phyloP scores from a whole-genome alignment of 1,284 basidiomycete genomes.

The Omphalotus olearius region DNA sequence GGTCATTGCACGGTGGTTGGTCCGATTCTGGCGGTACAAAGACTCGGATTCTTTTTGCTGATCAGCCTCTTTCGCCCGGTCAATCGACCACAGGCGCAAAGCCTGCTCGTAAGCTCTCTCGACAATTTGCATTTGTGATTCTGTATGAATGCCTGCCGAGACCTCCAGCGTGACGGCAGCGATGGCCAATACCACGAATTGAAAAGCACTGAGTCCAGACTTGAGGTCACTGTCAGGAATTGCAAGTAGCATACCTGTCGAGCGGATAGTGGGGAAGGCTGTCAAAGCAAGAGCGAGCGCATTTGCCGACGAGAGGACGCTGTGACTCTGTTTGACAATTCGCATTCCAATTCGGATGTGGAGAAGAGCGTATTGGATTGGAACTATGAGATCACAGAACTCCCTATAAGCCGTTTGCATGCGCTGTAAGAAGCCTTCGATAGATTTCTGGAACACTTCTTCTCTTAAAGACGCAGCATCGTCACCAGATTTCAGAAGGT shows the following conservation, averaged over 20 bases:
- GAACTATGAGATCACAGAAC: conserved; percentile 66
- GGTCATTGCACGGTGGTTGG: conserved; percentile 54
- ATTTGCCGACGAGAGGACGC: conserved; percentile 5
- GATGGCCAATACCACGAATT: conserved; percentile 47
- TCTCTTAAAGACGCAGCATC: conserved; percentile 44
- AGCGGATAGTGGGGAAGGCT: conserved; percentile 50
- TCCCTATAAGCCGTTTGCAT: conserved; percentile 54
- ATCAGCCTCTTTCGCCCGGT: conserved; percentile 69
- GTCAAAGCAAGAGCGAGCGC: conserved; percentile 34
- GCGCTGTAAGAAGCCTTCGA: conserved; percentile 60
- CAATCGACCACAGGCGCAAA: conserved; percentile 79
- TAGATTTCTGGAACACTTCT: conserved; percentile 60
- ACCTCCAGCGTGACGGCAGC: conserved; percentile 46
- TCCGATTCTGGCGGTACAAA: conserved; percentile 73
- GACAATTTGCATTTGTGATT: conserved; percentile 30
- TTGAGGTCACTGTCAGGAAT: neutral
- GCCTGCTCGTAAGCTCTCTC: conserved; percentile 67
- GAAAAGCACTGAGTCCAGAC: conserved; percentile 25
- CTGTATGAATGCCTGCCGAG: conserved; percentile 29
- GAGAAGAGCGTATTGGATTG: conserved; percentile 63
- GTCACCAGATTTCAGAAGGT: conserved; percentile 30
- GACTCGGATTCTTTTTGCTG: conserved; percentile 65
- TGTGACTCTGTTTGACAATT: conserved; percentile 33
- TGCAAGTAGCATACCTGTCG: conserved; percentile 33
- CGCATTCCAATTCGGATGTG: conserved; percentile 78